Evolutionary conservation across 2,329 filamentous ascomycete species (phyloP), one percentile per base, ranked within the genome.

Genomic region (Elsinoe ampelina): DNA sequence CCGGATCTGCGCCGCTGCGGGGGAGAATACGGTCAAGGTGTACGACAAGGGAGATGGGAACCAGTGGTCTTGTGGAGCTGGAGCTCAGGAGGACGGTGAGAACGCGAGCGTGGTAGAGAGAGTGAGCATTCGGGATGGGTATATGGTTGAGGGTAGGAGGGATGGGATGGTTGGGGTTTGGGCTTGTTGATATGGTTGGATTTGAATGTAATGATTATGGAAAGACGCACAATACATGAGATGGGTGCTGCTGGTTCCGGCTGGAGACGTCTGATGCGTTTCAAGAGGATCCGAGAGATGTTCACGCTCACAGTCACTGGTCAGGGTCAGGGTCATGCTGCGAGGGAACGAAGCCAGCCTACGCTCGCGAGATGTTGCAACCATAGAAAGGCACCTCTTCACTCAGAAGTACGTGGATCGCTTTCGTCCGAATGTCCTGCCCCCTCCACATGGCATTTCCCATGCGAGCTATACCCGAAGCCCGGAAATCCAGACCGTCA

Each of bases 11-110:
- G 83, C 87, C 54, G 92, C 93, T 2, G 90, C 90, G 0, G 88
- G 91, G 41, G 93, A 97, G 71, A 85, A 90, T 66, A 89, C 97
- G 20, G 91, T 93, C 64, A 98, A 98, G 74, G 87, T 98, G 59
- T 98, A 97, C 74, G 93, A 98, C 75, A 97, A 97, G 78, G 85
- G 89, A 2, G 93, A 98, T 68, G 90, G 90, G 39, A 79, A 89
- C 60, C 93, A 97, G 71, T 98, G 93, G 93, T 89, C 95, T 70
- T 96, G 91, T 71, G 93, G 93, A 55, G 85, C 89, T 2, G 92
- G 91, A 35, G 82, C 87, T 48, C 79, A 78, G 10, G 84, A 84
- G 58, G 81, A 83, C 17, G 83, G 86, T 54, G 80, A 83, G 57
- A 82, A 80, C 11, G 83, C 81, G 63, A 65, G 69, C 0, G 65